phyloP scores from a whole-genome alignment of 2,329 filamentous ascomycete genomes.

The Colletotrichum chlorophyti region DNA sequence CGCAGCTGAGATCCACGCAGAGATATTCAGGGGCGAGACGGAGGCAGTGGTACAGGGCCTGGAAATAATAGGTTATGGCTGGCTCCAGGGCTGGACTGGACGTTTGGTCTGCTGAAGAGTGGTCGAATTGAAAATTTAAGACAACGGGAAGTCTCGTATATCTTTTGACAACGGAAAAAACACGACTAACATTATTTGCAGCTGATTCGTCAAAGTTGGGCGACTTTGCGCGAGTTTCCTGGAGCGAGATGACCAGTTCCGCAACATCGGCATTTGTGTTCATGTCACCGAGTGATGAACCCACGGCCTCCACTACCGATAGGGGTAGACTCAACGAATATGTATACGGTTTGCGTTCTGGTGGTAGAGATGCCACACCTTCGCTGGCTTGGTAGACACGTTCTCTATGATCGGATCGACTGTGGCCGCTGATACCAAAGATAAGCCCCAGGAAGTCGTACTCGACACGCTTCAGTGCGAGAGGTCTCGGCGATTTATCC shows the following conservation, averaged over 20 bases:
- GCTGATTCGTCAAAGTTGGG: conserved; percentile 44
- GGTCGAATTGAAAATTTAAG: conserved; percentile 52
- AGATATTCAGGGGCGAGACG: conserved; percentile 69
- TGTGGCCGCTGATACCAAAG: conserved; percentile 63
- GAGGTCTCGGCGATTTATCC: conserved; percentile 54
- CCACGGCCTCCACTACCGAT: conserved; percentile 58
- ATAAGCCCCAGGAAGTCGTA: conserved; percentile 71
- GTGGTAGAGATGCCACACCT: conserved; percentile 65
- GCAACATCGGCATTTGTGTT: conserved; percentile 73
- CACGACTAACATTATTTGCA: conserved; percentile 56
- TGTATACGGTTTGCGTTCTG: conserved; percentile 68
- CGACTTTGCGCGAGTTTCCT: conserved; percentile 32
- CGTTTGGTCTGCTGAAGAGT: neutral
- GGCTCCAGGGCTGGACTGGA: conserved; percentile 29
- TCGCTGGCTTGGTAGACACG: conserved; percentile 66
- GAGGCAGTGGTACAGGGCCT: conserved; percentile 64
- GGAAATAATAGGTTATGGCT: conserved; percentile 51
- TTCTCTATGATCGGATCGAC: conserved; percentile 51
- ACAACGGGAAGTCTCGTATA: conserved; percentile 67
- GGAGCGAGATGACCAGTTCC: conserved; percentile 57
- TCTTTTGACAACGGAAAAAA: conserved; percentile 64
- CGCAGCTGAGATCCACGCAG: conserved; percentile 65
- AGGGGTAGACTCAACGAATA: conserved; percentile 70
- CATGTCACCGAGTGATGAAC: conserved; percentile 67
- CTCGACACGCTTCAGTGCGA: conserved; percentile 72